phyloP scores from a whole-genome alignment of 2,329 filamentous ascomycete species.

The Diaporthe destruens region DNA sequence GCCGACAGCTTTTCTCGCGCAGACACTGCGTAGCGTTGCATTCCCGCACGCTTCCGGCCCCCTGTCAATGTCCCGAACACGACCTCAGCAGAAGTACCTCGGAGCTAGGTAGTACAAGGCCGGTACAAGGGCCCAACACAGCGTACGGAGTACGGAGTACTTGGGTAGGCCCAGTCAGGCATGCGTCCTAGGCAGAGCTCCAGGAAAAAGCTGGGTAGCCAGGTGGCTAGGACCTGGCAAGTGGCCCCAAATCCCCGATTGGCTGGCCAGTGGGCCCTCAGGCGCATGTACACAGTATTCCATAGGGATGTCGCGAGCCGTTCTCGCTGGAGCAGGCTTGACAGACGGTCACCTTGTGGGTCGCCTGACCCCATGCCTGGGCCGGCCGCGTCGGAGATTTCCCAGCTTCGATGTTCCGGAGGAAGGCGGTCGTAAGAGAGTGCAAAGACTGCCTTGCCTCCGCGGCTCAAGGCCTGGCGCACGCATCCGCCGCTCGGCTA shows the following conservation, averaged over 20 bases:
- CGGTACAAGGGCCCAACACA: neutral
- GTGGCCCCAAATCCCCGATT: conserved; percentile 39
- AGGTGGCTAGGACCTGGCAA: conserved; percentile 5
- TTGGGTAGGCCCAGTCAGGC: conserved; percentile 14
- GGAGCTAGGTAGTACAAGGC: conserved; percentile 30
- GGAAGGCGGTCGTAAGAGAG: conserved; percentile 27
- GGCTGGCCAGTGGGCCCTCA: conserved; percentile 13
- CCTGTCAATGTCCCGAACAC: neutral
- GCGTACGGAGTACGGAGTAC: conserved; percentile 16
- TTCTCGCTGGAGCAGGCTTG: conserved; percentile 34
- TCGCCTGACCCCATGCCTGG: conserved; percentile 21
- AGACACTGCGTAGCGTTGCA: conserved; percentile 24
- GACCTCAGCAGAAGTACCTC: conserved; percentile 37
- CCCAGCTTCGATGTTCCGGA: conserved; percentile 26
- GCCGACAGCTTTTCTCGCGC: conserved; percentile 26
- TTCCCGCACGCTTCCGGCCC: conserved; percentile 1
- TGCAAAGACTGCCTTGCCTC: conserved; percentile 10
- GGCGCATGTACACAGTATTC: neutral
- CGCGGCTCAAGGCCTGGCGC: conserved; percentile 1
- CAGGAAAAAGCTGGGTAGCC: conserved; percentile 16
- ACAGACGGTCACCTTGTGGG: conserved; percentile 30
- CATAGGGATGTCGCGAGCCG: conserved; percentile 34
- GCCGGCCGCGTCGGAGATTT: conserved; percentile 39
- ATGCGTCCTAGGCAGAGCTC: conserved; percentile 14
- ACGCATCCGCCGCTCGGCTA: conserved; percentile 28